Percentiles rank a stretch among this genome's conserved stretches.
phyloP scores from a whole-genome alignment of 2,329 filamentous ascomycete genomes.

The Talaromyces verruculosus region DNA sequence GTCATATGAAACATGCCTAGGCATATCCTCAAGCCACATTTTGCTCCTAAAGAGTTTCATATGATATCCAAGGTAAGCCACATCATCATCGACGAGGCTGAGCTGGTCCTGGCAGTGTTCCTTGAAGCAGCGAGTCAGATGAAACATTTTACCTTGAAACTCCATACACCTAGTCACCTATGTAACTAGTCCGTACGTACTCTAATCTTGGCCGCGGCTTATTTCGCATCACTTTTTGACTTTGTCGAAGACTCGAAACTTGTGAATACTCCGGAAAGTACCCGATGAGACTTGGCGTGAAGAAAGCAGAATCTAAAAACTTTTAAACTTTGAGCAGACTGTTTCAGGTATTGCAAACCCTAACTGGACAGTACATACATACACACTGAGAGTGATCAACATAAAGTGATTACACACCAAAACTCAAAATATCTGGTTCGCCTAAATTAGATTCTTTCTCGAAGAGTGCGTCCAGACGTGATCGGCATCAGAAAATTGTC shows the following conservation, averaged over 20 bases:
- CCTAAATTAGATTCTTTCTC: not conserved
- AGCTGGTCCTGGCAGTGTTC: not conserved
- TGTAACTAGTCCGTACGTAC: not conserved
- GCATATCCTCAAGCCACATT: not conserved
- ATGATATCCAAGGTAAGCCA: not conserved
- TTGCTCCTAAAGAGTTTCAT: not conserved
- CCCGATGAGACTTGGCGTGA: not conserved
- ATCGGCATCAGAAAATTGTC: not conserved
- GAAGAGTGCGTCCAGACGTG: not conserved
- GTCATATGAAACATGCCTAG: conserved; percentile 6
- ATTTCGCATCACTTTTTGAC: not conserved
- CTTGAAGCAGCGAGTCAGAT: not conserved
- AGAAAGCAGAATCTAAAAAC: not conserved
- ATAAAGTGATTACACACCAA: not conserved
- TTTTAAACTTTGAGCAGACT: not conserved
- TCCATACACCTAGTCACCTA: too few species aligned
- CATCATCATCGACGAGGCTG: not conserved
- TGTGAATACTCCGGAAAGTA: not conserved
- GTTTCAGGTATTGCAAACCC: conserved; percentile 1
- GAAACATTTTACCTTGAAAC: not conserved
- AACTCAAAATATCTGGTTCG: not conserved
- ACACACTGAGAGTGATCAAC: not conserved
- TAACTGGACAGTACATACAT: not conserved
- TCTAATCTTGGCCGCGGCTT: not conserved
- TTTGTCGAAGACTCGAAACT: not conserved